A percentile compares a stretch with the other conserved stretches of the same genome.
Evolutionary conservation across 2,329 filamentous ascomycete genomes (phyloP).

Genomic region (Fusarium sarcochroum): DNA sequence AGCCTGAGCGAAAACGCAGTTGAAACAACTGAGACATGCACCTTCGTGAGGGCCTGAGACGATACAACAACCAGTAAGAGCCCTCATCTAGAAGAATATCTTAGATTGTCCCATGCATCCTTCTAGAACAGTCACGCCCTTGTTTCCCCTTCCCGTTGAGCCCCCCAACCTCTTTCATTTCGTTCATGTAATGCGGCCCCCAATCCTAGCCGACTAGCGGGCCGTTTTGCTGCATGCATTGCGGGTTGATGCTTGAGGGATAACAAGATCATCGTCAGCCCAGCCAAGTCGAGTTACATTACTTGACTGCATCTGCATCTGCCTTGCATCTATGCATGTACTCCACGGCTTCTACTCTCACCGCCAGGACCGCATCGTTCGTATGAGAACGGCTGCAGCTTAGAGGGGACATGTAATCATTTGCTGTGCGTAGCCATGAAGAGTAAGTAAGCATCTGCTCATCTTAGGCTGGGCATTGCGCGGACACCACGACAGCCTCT

Average conservation of each 20-base stretch:
- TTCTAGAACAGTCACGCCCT: slow-evolving; percentile 31
- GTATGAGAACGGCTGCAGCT: slow-evolving; percentile 3
- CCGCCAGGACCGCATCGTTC: slow-evolving; percentile 26
- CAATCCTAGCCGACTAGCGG: background rate
- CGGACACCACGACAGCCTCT: slow-evolving; percentile 5
- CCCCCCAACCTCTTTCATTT: slow-evolving; percentile 19
- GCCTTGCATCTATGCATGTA: slow-evolving; percentile 18
- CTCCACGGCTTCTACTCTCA: slow-evolving; percentile 18
- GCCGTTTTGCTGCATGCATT: background rate
- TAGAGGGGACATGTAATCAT: background rate
- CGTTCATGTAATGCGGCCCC: slow-evolving; percentile 4
- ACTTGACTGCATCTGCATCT: slow-evolving; percentile 30
- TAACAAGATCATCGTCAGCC: slow-evolving; percentile 17
- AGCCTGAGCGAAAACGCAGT: slow-evolving; percentile 3
- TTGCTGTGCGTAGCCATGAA: background rate
- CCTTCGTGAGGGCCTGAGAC: slow-evolving; percentile 10
- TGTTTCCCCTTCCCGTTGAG: background rate
- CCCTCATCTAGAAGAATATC: slow-evolving; percentile 3
- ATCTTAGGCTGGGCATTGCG: slow-evolving; percentile 2
- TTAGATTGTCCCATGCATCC: slow-evolving; percentile 31
- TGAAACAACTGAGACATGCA: slow-evolving; percentile 33
- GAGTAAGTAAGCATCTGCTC: slow-evolving; percentile 21
- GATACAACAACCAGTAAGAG: slow-evolving; percentile 18
- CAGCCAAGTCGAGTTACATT: slow-evolving; percentile 4
- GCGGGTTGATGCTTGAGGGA: background rate